Conservation (phyloP, 257 asterid species). For the Jaltomata sinuosa region DNA sequence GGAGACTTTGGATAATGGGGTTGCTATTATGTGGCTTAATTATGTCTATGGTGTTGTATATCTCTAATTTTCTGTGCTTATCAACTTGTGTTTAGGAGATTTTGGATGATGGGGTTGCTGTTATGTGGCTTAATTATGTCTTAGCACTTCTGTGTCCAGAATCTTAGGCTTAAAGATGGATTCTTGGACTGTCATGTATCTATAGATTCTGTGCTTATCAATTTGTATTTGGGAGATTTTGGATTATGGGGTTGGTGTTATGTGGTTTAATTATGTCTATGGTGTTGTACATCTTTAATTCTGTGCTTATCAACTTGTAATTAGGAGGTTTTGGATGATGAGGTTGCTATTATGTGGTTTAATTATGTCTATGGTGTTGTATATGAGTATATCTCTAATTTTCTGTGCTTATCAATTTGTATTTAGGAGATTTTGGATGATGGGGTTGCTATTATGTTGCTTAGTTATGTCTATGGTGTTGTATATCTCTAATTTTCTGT, state of each 20-base stretch:
- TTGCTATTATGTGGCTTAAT: too few relatives aligned
- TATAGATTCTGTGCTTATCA: background rate
- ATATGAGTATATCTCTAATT: too few relatives aligned
- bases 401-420: background rate
- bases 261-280: background rate
- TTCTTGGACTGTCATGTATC: background rate
- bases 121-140: background rate
- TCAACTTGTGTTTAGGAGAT: background rate
- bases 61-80: background rate
- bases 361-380: background rate
- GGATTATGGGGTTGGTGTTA: background rate
- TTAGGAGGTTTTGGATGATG: background rate
- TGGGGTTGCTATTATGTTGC: background rate
- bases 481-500: too few relatives aligned
- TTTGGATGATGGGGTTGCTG: background rate
- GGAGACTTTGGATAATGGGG: too few relatives aligned
- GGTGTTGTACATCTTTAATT: background rate
- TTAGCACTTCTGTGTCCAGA: background rate
- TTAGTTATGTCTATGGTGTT: too few relatives aligned
- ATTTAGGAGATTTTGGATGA: background rate
- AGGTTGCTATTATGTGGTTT: background rate
- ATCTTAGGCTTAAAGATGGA: background rate
- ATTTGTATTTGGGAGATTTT: background rate
- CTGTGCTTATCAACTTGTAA: background rate
- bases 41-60: background rate